These are phyloP conservation scores for Aspergillus egyptiacus DNA, from an alignment of 495 filamentous ascomycete species.

Conservation along the genomic window DNA sequence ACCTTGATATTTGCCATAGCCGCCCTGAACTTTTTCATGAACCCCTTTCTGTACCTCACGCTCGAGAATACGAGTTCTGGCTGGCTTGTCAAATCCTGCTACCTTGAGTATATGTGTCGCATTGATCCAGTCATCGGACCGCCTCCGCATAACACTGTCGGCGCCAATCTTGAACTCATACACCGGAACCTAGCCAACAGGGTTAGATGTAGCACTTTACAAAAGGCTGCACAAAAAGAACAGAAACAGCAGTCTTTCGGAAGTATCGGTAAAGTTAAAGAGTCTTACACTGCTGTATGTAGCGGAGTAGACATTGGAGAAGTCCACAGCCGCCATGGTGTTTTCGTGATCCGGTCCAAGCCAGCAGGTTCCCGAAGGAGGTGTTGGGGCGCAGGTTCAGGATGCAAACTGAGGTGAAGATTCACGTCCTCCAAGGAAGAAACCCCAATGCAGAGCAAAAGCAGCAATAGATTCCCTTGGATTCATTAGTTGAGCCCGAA, in stretches of 20 bases:
- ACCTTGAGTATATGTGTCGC: constrained; percentile 94
- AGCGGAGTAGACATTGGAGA: constrained; percentile 68
- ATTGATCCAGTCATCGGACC: constrained; percentile 86
- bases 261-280: neutral
- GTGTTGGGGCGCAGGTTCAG: constrained; percentile 9
- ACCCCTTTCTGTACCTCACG: constrained; percentile 92
- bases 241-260: neutral
- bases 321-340: constrained; percentile 37
- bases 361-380: constrained; percentile 20
- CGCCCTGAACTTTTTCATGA: constrained; percentile 96
- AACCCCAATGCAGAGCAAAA: constrained; percentile 3
- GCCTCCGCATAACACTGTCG: constrained; percentile 85
- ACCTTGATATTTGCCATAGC: constrained; percentile 99
- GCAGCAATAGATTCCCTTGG: neutral
- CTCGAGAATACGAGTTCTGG: constrained; percentile 88
- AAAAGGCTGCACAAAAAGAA: neutral
- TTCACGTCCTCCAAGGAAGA: constrained; percentile 9
- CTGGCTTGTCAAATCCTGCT: constrained; percentile 79
- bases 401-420: constrained; percentile 2
- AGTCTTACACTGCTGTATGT: constrained; percentile 86
- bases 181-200: constrained; percentile 66
- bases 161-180: constrained; percentile 77
- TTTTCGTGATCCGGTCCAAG: constrained; percentile 19
- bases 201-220: neutral
- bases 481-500: neutral